Percentiles rank a stretch among this genome's conserved stretches.
Conservation (phyloP, 2,329 filamentous ascomycete species). For the Colletotrichum chlorophyti region DNA sequence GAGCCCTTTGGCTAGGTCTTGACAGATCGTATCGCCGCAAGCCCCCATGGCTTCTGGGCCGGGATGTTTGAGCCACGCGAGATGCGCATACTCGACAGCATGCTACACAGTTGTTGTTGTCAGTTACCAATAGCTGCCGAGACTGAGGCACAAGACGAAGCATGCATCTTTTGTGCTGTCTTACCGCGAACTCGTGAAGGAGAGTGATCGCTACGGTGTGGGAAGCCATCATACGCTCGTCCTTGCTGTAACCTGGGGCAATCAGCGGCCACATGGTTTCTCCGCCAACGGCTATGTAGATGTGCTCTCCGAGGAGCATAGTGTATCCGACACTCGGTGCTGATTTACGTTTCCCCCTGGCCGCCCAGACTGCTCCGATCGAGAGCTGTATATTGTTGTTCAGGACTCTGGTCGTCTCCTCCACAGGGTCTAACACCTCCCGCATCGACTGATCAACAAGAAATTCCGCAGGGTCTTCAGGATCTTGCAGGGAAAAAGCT, state of each 20-base stretch:
- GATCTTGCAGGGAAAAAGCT: background rate
- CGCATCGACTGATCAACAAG: background rate
- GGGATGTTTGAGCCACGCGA: no score
- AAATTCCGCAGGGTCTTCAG: background rate
- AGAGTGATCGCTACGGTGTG: constrained; percentile 32
- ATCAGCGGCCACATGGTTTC: constrained; percentile 36
- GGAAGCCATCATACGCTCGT: constrained; percentile 35
- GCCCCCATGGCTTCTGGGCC: no score
- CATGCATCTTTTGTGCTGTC: no score
- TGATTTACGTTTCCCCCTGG: background rate
- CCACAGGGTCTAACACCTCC: background rate
- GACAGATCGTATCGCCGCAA: no score
- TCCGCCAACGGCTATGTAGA: constrained; percentile 12
- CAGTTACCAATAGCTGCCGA: background rate
- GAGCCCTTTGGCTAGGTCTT: no score
- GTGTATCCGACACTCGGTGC: background rate
- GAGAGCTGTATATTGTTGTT: background rate
- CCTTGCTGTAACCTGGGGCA: constrained; percentile 30
- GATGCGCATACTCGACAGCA: no score
- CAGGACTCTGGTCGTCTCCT: background rate
- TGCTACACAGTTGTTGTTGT: background rate
- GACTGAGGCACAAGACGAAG: background rate
- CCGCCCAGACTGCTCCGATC: background rate
- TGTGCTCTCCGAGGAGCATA: background rate
- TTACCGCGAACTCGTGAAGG: constrained; percentile 38